Evolutionary conservation across 768 basidiomycete species (phyloP).

Genomic region (Tulasnella sp.): DNA sequence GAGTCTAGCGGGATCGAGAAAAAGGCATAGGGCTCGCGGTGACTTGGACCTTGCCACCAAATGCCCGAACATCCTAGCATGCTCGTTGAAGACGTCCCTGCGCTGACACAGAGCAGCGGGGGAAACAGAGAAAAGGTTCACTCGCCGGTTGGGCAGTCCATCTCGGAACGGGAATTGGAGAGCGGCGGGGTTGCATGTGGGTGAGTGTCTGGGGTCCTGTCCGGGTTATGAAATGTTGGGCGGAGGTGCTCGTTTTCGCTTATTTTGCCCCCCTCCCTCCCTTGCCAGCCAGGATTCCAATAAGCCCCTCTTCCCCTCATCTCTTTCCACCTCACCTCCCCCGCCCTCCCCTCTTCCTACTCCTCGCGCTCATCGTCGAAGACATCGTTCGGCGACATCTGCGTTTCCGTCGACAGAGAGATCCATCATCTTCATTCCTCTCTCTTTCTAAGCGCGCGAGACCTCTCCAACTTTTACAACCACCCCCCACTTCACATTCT

Average conservation of each 20-base stretch:
- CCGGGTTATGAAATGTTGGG: neutral
- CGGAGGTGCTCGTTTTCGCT: neutral
- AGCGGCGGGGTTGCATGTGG: neutral
- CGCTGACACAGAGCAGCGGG: too few relatives aligned
- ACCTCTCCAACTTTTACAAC: too few relatives aligned
- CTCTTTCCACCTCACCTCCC: neutral
- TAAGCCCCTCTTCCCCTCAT: neutral
- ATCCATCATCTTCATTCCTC: neutral
- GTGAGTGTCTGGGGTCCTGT: neutral
- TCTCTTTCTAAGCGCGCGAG: neutral
- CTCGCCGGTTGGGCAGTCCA: neutral
- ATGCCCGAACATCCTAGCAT: neutral
- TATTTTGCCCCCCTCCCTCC: neutral
- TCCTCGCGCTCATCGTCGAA: neutral
- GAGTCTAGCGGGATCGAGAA: too few relatives aligned
- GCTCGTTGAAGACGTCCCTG: too few relatives aligned
- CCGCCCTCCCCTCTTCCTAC: too few relatives aligned
- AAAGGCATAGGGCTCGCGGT: too few relatives aligned
- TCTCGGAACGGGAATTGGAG: neutral
- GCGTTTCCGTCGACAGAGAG: neutral
- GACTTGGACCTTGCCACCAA: neutral
- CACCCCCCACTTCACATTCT: neutral
- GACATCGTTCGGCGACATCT: neutral
- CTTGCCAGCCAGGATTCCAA: neutral
- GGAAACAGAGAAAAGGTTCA: too few relatives aligned